Conservation (phyloP, 208 protist species). For the Crithidia bombi region DNA sequence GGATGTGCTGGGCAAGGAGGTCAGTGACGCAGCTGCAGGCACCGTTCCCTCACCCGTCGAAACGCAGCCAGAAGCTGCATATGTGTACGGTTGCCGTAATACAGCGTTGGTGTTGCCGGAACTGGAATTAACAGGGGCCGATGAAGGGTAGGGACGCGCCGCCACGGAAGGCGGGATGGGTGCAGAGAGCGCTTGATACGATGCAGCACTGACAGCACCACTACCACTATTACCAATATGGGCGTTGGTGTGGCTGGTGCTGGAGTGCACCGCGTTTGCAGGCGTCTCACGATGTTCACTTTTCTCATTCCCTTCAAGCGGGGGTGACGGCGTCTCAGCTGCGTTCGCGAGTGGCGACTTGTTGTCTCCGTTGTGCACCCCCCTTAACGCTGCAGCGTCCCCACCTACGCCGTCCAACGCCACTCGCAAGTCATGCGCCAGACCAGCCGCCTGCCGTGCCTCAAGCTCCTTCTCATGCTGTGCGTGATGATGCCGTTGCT, state of each 20-base stretch:
- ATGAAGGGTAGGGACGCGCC: not conserved
- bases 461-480: not conserved
- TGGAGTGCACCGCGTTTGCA: not conserved
- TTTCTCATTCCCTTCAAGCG: too few species aligned
- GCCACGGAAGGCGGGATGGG: not conserved
- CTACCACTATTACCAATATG: not conserved
- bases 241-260: not conserved
- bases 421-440: conserved; percentile 11
- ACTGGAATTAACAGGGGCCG: not conserved
- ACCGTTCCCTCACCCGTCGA: too few species aligned
- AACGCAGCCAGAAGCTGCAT: too few species aligned
- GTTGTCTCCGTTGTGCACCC: too few species aligned
- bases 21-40: not conserved
- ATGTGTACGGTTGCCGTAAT: not conserved
- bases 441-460: not conserved
- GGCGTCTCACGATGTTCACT: too few species aligned
- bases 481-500: conserved; percentile 24
- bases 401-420: not conserved
- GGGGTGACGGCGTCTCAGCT: too few species aligned
- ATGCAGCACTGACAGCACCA: not conserved
- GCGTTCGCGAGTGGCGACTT: too few species aligned
- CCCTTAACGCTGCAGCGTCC: too few species aligned
- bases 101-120: not conserved
- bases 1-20: not conserved
- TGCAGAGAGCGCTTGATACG: not conserved